Conservation (phyloP, 495 filamentous ascomycete species). For the Cudoniella acicularis region DNA sequence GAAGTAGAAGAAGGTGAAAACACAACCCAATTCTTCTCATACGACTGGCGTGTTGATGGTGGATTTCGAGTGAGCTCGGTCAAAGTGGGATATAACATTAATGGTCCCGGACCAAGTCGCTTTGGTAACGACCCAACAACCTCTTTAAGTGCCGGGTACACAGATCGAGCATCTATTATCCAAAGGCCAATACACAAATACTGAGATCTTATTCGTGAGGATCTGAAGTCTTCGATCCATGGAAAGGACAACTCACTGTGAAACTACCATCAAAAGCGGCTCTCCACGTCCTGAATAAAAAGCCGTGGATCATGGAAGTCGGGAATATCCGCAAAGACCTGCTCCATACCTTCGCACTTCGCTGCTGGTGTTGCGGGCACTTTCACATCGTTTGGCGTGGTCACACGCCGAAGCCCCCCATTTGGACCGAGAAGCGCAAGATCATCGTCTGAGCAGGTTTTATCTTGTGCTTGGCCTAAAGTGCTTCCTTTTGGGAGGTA, state of each 20-base stretch:
- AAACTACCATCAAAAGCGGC: slow-evolving; percentile 38
- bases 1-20: slow-evolving; percentile 27
- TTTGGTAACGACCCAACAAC: slow-evolving; percentile 32
- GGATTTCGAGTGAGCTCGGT: slow-evolving; percentile 40
- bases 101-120: slow-evolving; percentile 31
- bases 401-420: slow-evolving; percentile 33
- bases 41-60: slow-evolving; percentile 22
- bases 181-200: slow-evolving; percentile 42
- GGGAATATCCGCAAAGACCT: slow-evolving; percentile 32
- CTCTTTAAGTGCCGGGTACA: slow-evolving; percentile 27
- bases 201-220: slow-evolving; percentile 26
- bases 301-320: slow-evolving; percentile 39
- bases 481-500: slow-evolving; percentile 25
- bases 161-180: slow-evolving; percentile 34
- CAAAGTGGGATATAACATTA: slow-evolving; percentile 34
- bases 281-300: slow-evolving; percentile 40
- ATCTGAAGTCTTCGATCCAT: background rate
- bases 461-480: slow-evolving; percentile 22
- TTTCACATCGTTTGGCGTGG: slow-evolving; percentile 28
- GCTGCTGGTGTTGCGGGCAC: slow-evolving; percentile 40
- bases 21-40: slow-evolving; percentile 41
- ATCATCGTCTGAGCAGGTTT: slow-evolving; percentile 31
- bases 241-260: slow-evolving; percentile 28
- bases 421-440: slow-evolving; percentile 27
- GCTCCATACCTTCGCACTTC: slow-evolving; percentile 31